Base-by-base conservation (phyloP, 1,284 basidiomycete species). In the Pulveroboletus sp. region DNA sequence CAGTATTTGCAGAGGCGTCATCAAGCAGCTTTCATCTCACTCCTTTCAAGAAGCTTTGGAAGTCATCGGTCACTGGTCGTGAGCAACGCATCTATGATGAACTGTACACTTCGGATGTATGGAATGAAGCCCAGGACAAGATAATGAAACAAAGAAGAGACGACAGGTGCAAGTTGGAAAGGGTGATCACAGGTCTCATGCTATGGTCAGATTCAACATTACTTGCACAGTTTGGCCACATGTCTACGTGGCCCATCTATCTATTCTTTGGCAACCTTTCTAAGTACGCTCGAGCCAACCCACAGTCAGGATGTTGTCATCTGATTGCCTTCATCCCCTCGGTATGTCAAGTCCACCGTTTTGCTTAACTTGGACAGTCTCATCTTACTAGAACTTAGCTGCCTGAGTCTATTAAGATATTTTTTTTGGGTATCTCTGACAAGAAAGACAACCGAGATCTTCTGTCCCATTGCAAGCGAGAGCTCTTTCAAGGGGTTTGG, bases 121-220 rank as follows among this genome's bases (percentile, higher is more conserved):
- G 58, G 46, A 52, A 44, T 7, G 29, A 54, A 32, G 54, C 60
- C 2, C 61, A 73, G 19, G 56, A 64, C 8, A 54, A 62, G 7
- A 47, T 72, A 2, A 59, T 63, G 44, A 48, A 56, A 9, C 54
- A 56, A 10, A 50, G 39, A 1, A 37, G 33, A 5, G 55, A 61
- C 6, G 60, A 66, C 4, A 53, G 51, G 1, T 64, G 42, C 21
- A 16, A 43, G 42, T 7, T 43, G 2, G 42, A 26, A 17, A 26
- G 5, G 8, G 24, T 43, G 60, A 45, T 58, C 19, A 6, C 45
- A 67, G 6, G 63, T 64, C 40, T 75, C 1, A 69, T 75, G 66
- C 61, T 72, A 52, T 74, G 65, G 64, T 76, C 75, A 0, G 73
- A 77, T 52, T 57, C 64, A 0, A 77, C 74, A 0, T 70, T 73